Evolutionary conservation across 768 basidiomycete species (phyloP).

Genomic region (Auricularia sp.): DNA sequence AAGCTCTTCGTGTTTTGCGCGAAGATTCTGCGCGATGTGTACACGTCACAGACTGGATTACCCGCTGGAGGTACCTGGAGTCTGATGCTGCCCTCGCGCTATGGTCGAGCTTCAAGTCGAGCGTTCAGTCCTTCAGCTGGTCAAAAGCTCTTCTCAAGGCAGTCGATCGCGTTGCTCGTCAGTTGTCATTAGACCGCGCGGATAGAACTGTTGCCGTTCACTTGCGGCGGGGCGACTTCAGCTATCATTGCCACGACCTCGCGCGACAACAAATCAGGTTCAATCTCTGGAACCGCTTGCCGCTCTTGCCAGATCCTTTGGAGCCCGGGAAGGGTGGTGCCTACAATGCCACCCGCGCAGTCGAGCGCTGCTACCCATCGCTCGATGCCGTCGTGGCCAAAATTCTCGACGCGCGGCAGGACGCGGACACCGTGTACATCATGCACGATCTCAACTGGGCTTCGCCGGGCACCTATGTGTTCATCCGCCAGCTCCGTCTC

Average conservation of each 20-base stretch:
- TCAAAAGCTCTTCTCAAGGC: neutral
- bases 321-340: neutral
- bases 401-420: neutral
- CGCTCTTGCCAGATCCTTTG: neutral
- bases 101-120: neutral
- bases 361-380: constrained; percentile 2
- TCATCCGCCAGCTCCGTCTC: constrained; percentile 1
- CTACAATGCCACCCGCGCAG: neutral
- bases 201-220: neutral
- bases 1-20: neutral
- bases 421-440: neutral
- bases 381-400: neutral
- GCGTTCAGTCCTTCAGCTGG: constrained; percentile 1
- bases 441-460: constrained; percentile 6
- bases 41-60: neutral
- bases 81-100: constrained; percentile 1
- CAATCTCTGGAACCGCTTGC: constrained; percentile 7
- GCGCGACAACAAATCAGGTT: neutral
- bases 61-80: constrained; percentile 3
- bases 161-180: neutral
- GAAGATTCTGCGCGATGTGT: neutral
- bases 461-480: constrained; percentile 1
- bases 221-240: constrained; percentile 1
- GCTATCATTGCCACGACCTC: constrained; percentile 1
- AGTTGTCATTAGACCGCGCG: neutral